Percentiles rank a stretch among this genome's conserved stretches.
Evolutionary conservation across 805 yeast genomes (phyloP).

Genomic region (Nakazawaea ishiwadae): DNA sequence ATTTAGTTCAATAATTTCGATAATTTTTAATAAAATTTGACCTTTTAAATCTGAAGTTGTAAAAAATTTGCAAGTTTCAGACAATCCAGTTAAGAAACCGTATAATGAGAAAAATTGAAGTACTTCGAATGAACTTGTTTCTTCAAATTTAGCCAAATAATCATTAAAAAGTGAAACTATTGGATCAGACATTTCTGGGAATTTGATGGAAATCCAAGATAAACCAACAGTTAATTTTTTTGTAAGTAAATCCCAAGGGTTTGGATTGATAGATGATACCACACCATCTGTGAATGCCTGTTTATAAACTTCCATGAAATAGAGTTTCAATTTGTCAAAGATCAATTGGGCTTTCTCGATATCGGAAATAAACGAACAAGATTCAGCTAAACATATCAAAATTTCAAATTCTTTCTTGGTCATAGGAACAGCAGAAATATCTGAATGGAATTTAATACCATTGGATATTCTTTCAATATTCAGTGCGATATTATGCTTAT

Average conservation of each 20-base stretch:
- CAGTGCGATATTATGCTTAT: constrained; percentile 1
- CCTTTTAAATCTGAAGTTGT: not conserved
- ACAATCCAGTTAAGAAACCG: constrained; percentile 32
- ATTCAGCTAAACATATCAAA: constrained; percentile 38
- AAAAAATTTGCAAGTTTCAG: constrained; percentile 5
- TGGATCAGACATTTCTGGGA: constrained; percentile 21
- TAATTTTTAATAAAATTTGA: not conserved
- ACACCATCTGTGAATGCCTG: constrained; percentile 40
- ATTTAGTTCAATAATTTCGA: not conserved
- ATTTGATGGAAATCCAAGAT: constrained; percentile 20
- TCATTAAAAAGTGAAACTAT: constrained; percentile 19
- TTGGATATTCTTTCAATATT: constrained; percentile 22
- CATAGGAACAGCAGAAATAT: constrained; percentile 34
- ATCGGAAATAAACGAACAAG: constrained; percentile 30
- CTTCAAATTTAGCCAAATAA: constrained; percentile 18
- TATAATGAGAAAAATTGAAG: constrained; percentile 27
- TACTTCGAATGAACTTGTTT: constrained; percentile 13
- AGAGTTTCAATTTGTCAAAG: constrained; percentile 35
- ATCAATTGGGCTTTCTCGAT: constrained; percentile 36
- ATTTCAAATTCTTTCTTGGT: constrained; percentile 51
- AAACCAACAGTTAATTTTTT: constrained; percentile 27
- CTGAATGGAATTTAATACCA: constrained; percentile 8
- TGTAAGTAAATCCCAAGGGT: constrained; percentile 37
- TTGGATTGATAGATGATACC: constrained; percentile 27
- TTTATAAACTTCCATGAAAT: constrained; percentile 45